Base-by-base conservation (phyloP, 1,139 yeast genomes). In the Candida sp. region DNA sequence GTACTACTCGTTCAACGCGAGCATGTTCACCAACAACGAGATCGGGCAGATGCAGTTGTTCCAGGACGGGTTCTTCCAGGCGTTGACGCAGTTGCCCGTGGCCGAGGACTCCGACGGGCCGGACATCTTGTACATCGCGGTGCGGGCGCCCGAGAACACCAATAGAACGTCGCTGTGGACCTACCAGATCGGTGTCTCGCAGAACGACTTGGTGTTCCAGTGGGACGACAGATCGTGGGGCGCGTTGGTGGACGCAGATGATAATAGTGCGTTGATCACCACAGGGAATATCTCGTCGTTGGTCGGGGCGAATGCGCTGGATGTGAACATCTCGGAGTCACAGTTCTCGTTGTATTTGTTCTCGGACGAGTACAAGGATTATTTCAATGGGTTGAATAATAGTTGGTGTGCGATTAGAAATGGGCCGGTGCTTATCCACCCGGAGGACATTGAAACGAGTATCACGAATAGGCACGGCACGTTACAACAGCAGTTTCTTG, bases 351-450 rank as follows among this genome's bases (percentile, higher is more conserved):
- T 87, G 46, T 76, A 72, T 65, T 59, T 85, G 3, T 85, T 81
- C 60, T 69, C 81, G 3, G 64, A 72, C 42, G 76, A 73, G 3
- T 67, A 73, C 41, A 64, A 68, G 35, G 62, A 74, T 57, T 61
- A 77, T 55, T 75, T 83, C 46, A 57, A 61, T 11, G 67, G 70
- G 3, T 63, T 89, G 47, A 77, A 82, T 42, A 73, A 74, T 55
- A 87, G 96, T 51, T 84, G 90, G 81, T 88, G 96, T 67, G 97
- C 97, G 0, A 72, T 91, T 4, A 69, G 80, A 40, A 73, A 69
- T 44, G 82, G 83, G 0, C 81, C 81, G 0, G 73, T 75, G 2
- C 62, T 78, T 30, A 51, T 69, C 26, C 57, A 63, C 4, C 57
- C 58, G 3, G 12, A 32, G 26, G 55, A 60, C 25, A 63, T 68